Evolutionary conservation across 768 basidiomycete genomes (phyloP).

Genomic region (Boletus reticuloceps): DNA sequence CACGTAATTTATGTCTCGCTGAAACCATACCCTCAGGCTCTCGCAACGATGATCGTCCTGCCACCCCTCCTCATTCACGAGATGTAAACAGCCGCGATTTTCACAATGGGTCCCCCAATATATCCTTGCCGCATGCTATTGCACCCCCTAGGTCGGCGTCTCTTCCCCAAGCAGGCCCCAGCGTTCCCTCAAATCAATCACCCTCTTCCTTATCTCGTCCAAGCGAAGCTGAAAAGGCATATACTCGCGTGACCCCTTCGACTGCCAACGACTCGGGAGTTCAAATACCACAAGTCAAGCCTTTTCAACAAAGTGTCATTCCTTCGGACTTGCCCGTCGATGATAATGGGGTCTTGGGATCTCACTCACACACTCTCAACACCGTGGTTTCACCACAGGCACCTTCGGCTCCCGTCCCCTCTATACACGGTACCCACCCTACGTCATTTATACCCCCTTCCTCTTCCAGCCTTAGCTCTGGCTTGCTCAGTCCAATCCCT

Average conservation of each 20-base stretch:
- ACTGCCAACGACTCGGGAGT: slow-evolving; percentile 1
- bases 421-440: slow-evolving; percentile 11
- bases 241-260: slow-evolving; percentile 4
- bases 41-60: slow-evolving; percentile 22
- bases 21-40: slow-evolving; percentile 2
- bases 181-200: slow-evolving; percentile 5
- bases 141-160: slow-evolving; percentile 24
- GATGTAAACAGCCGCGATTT: slow-evolving; percentile 8
- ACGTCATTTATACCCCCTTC: slow-evolving; percentile 15
- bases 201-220: slow-evolving; percentile 19
- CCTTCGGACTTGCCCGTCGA: background rate
- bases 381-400: slow-evolving; percentile 11
- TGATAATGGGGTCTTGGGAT: background rate
- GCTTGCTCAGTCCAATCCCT: slow-evolving; percentile 22
- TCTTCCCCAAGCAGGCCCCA: slow-evolving; percentile 12
- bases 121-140: slow-evolving; percentile 7
- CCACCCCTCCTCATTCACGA: slow-evolving; percentile 17
- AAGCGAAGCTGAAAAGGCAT: slow-evolving; percentile 11
- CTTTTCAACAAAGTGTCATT: slow-evolving; percentile 8
- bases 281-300: slow-evolving; percentile 1
- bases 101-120: background rate
- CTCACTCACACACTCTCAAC: slow-evolving; percentile 15
- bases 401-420: slow-evolving; percentile 14
- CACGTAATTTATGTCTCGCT: background rate
- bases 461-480: slow-evolving; percentile 18